phyloP scores from a whole-genome alignment of 2,329 filamentous ascomycete species.

The Sphaerostilbella broomeana region DNA sequence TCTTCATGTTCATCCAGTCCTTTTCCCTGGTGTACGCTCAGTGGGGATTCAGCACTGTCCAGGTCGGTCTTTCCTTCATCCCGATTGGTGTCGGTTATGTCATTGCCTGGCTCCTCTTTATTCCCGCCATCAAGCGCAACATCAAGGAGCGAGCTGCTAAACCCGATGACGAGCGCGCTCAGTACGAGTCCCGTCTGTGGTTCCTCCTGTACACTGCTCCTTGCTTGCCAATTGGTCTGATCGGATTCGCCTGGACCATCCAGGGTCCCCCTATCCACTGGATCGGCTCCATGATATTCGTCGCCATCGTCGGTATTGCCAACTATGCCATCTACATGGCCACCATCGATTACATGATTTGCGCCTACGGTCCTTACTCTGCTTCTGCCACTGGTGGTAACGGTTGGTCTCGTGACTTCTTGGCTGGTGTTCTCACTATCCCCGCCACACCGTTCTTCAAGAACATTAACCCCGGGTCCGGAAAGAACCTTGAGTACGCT shows the following conservation, averaged over 20 bases:
- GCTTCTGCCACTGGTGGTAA: conserved; percentile 72
- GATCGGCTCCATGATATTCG: conserved; percentile 61
- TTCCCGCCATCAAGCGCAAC: conserved; percentile 50
- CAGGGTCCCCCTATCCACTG: conserved; percentile 58
- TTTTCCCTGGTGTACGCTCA: conserved; percentile 62
- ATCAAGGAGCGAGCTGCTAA: conserved; percentile 43
- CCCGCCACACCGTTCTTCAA: conserved; percentile 59
- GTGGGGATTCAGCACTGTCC: conserved; percentile 54
- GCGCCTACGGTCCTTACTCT: conserved; percentile 65
- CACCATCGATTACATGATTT: conserved; percentile 72
- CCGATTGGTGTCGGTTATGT: conserved; percentile 62
- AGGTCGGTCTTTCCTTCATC: conserved; percentile 56
- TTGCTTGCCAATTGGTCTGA: conserved; percentile 58
- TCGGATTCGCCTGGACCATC: conserved; percentile 64
- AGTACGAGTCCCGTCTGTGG: conserved; percentile 63
- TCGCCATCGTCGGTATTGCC: conserved; percentile 61
- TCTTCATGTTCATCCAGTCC: conserved; percentile 72
- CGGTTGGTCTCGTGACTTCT: conserved; percentile 65
- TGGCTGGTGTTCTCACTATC: conserved; percentile 65
- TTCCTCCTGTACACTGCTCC: conserved; percentile 57
- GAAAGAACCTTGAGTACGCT: conserved; percentile 51
- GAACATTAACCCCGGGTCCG: conserved; percentile 44
- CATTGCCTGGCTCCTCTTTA: conserved; percentile 53
- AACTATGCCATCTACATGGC: conserved; percentile 72
- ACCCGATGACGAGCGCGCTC: conserved; percentile 50